These are phyloP conservation scores for Cornus kousa DNA, from an alignment of 148 eudicot species.

Conservation along the genomic window DNA sequence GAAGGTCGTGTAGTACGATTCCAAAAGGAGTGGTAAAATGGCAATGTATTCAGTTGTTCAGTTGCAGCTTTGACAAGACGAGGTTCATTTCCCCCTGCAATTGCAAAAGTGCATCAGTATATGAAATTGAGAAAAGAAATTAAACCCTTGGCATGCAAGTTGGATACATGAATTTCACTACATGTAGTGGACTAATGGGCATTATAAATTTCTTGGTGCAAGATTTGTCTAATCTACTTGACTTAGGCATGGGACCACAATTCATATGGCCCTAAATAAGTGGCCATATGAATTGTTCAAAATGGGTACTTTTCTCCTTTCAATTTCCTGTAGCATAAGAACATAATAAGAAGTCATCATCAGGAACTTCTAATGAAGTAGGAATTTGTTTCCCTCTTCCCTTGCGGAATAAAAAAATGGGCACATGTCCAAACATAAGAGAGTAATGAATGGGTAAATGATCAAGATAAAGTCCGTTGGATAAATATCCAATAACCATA, in stretches of 20 bases:
- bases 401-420: background rate
- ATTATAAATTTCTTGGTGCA: background rate
- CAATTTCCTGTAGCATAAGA: too few species aligned
- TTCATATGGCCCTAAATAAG: too few species aligned
- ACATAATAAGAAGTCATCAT: too few species aligned
- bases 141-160: background rate
- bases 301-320: background rate
- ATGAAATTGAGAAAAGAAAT: background rate
- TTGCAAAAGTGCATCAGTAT: conserved; percentile 7
- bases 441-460: too few species aligned
- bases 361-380: too few species aligned
- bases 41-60: conserved; percentile 73
- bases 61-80: conserved; percentile 90
- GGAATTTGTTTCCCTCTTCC: background rate
- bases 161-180: background rate
- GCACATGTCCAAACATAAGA: background rate
- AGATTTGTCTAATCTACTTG: background rate
- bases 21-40: conserved; percentile 97
- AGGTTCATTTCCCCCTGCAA: conserved; percentile 89
- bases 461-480: too few species aligned
- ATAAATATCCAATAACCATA: too few species aligned
- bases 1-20: conserved; percentile 93
- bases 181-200: background rate
- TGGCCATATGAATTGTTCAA: background rate
- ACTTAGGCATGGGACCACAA: background rate